Evolutionary conservation across 805 yeast genomes (phyloP), one percentile per base, ranked within the genome.

Genomic region (Saturnispora bothae): DNA sequence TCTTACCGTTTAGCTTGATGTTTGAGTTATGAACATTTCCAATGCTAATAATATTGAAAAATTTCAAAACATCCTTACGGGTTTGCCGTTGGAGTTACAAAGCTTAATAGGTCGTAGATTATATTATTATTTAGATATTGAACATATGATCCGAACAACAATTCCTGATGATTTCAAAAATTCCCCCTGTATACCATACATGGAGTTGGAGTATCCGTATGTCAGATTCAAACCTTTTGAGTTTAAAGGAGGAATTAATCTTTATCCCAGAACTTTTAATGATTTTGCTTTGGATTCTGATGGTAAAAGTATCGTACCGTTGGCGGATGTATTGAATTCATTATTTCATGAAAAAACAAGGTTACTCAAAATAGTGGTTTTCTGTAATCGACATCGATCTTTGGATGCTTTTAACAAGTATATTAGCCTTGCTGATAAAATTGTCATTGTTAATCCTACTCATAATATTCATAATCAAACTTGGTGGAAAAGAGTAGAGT

Each of bases 121-220:
- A 5, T 23, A 16, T n/a, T 12, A 16, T 23, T 25, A 10, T 15
- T n/a, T 36, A 5, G 39, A 36, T 20, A 30, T 36, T 30, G 39
- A 36, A 30, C 22, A 31, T 10, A 25, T 36, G 27, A 36, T 36
- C 5, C 21, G 39, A 23, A 33, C 36, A 15, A 4, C 10, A 3
- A 33, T 33, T 4, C 36, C 36, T 16, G 2, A 3, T 7, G 34
- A 36, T 12, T 36, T 36, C 14, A 29, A 31, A 18, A 16, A 31
- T 19, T 6, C 4, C 4, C 34, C 39, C 13, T 12, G 29, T 15
- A 36, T 36, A 13, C 39, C 39, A n/a, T 36, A 36, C 16, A 36
- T 36, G 39, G 39, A 36, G 23, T 19, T 23, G 7, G 29, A 36
- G 10, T 31, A 30, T 15, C 39, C 39, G 9, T 36, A 36, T 13